A percentile compares a stretch with the other conserved stretches of the same genome.
These are phyloP conservation scores for Phyllosticta ampelicida DNA, from an alignment of 2,329 filamentous ascomycete genomes.

Conservation along the genomic window DNA sequence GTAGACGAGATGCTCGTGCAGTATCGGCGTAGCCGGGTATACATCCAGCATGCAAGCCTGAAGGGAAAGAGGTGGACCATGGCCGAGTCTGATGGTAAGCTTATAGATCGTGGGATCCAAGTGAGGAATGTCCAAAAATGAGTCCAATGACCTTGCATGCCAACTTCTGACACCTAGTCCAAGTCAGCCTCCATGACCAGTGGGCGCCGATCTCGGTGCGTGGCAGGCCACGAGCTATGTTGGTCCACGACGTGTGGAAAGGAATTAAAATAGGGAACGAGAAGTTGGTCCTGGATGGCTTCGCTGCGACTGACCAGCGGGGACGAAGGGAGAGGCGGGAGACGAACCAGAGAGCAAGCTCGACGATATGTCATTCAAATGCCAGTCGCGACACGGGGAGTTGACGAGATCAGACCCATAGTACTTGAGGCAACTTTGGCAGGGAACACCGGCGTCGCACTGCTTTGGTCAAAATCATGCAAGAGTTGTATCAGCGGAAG, in stretches of 20 bases:
- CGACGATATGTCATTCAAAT: constrained; percentile 2
- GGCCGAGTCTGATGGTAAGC: constrained; percentile 25
- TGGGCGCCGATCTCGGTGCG: background rate
- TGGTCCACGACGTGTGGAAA: background rate
- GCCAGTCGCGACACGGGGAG: constrained; percentile 25
- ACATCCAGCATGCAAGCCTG: constrained; percentile 19
- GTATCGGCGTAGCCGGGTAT: constrained; percentile 12
- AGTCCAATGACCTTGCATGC: background rate
- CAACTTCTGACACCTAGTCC: background rate
- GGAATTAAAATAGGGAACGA: background rate
- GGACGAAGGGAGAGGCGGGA: background rate
- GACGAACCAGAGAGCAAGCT: constrained; percentile 6
- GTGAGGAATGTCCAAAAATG: background rate
- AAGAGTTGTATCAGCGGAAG: background rate
- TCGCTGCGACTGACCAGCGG: background rate
- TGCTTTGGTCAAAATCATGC: background rate
- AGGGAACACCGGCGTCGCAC: constrained; percentile 31
- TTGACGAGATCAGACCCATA: constrained; percentile 27
- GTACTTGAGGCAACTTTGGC: constrained; percentile 27
- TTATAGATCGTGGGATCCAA: constrained; percentile 14
- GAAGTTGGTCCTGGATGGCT: background rate
- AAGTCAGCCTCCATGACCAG: constrained; percentile 1
- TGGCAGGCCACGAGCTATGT: background rate
- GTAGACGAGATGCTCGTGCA: constrained; percentile 28
- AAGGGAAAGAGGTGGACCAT: constrained; percentile 20